These are phyloP conservation scores for Starmerella powellii DNA, from an alignment of 805 yeast genomes.

Conservation along the genomic window DNA sequence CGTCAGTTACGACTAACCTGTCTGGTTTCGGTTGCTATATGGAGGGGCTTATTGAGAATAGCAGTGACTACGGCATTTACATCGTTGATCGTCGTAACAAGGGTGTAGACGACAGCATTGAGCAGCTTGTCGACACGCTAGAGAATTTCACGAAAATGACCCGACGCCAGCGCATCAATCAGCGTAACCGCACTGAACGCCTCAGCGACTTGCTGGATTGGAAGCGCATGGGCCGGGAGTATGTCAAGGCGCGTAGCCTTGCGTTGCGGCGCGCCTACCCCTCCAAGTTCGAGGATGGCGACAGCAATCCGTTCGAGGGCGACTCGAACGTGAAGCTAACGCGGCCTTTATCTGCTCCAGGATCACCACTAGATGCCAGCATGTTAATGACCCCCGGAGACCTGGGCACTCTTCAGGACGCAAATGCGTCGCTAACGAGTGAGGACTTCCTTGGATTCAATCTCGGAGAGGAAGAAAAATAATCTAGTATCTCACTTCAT, in stretches of 20 bases:
- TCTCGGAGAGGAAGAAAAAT: constrained; percentile 30
- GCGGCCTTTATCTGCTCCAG: constrained; percentile 92
- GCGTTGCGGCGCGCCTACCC: constrained; percentile 92
- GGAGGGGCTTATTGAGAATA: constrained; percentile 93
- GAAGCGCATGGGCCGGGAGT: constrained; percentile 97
- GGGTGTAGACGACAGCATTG: constrained; percentile 83
- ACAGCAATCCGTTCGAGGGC: constrained; percentile 27
- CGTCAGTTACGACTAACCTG: constrained; percentile 87
- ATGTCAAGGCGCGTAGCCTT: constrained; percentile 84
- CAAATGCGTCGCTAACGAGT: constrained; percentile 52
- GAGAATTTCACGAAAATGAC: constrained; percentile 77
- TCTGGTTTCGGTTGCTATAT: constrained; percentile 97
- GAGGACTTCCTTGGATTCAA: constrained; percentile 56
- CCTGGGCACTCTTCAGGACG: constrained; percentile 90
- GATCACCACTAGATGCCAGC: constrained; percentile 70
- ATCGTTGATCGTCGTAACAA: constrained; percentile 90
- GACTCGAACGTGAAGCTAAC: constrained; percentile 45
- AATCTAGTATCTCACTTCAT: background rate
- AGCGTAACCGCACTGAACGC: constrained; percentile 93
- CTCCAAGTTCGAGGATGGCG: constrained; percentile 44
- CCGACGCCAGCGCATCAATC: constrained; percentile 94
- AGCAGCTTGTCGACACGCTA: constrained; percentile 82
- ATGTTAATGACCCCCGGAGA: constrained; percentile 96
- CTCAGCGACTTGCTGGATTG: constrained; percentile 86
- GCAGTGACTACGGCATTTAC: constrained; percentile 92